Evolutionary conservation across 2,329 filamentous ascomycete genomes (phyloP), one percentile per base, ranked within the genome.

Genomic region (Colletotrichum sojae): DNA sequence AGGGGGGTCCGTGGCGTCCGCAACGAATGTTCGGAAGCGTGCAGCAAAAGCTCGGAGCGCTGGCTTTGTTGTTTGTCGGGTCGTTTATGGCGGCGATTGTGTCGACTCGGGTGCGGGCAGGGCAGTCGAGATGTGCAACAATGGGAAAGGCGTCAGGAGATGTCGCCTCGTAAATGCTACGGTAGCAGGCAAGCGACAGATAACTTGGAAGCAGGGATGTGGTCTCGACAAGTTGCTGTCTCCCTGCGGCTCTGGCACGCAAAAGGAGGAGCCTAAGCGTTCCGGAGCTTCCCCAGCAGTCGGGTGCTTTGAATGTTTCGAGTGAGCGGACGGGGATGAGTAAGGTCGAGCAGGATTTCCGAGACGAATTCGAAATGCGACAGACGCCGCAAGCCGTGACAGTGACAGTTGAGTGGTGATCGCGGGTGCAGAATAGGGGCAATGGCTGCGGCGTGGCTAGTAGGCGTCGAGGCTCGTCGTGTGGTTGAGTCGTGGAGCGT

Each of bases 201-300:
- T 25, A 40, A 55, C 10, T 9, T 16, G 12, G 31, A 51, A 25
- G 56, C 56, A 55, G 63, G 51, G 62, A 52, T 66, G 48, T 22
- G 40, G n/a, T 46, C n/a, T 55, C 43, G 55, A 40, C 51, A 43
- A 13, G n/a, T 22, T 46, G 62, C 22, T 31, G 10, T 31, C 54
- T 55, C 51, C 55, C 49, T 69, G 31, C 57, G 51, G 51, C 27
- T 56, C 27, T 40, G 52, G 51, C 20, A 51, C 55, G 40, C 43
- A 31, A 43, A 56, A 45, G 54, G 27, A 55, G 22, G 39, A 45
- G 60, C 67, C 62, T 55, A 65, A 66, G 67, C 67, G 67, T 61
- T 56, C 51, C 62, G 62, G 67, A 69, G 67, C 62, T 61, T 31
- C 67, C 61, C 67, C 55, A 53, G 62, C 62, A 61, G 66, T 67